Evolutionary conservation across 2,329 filamentous ascomycete genomes (phyloP), one percentile per base, ranked within the genome.

Genomic region (Aspergillus piperis): DNA sequence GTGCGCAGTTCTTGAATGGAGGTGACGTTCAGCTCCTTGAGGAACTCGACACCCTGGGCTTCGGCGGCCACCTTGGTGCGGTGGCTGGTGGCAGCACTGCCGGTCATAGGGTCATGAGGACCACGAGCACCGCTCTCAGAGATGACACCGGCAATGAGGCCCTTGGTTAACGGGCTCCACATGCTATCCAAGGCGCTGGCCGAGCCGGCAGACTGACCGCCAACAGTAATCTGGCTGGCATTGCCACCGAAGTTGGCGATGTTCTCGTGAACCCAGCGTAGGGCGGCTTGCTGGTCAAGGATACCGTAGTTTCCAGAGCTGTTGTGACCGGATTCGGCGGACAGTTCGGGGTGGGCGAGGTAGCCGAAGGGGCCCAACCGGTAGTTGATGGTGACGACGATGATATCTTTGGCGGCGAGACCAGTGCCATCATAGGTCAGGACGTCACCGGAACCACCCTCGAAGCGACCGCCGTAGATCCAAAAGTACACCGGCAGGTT

Each of bases 1-100:
- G 47, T 50, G 5, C 80, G 75, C 8, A 78, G 75, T 65, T 80
- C 72, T 19, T 73, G 71, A 44, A 82, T 66, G 5, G 72, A 75
- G 36, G 69, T 70, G 27, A 79, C 77, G 47, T 79, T 79, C 13
- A 77, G 60, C 1, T 75, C 58, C 3, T 64, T 58, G 5, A 82
- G 69, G 65, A 78, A 82, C 2, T 62, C 61, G 5, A 75, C 63
- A 17, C 66, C 66, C 21, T 61, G 44, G 4, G 57, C 38, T 52
- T 66, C 63, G 8, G 73, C 71, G 11, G 58, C 64, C 13, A 54
- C 58, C 52, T 68, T 70, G 21, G 56, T 65, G 17, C 65, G 68
- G 56, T 73, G 66, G 32, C 61, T 63, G 13, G 71, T 71, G 8
- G 71, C 71, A 0, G 67, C 59, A 52, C 66, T 64, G 32, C 67